A percentile compares a stretch with the other conserved stretches of the same genome.
Conservation (phyloP, 1,139 yeast genomes). For the Debaryomyces sp. region DNA sequence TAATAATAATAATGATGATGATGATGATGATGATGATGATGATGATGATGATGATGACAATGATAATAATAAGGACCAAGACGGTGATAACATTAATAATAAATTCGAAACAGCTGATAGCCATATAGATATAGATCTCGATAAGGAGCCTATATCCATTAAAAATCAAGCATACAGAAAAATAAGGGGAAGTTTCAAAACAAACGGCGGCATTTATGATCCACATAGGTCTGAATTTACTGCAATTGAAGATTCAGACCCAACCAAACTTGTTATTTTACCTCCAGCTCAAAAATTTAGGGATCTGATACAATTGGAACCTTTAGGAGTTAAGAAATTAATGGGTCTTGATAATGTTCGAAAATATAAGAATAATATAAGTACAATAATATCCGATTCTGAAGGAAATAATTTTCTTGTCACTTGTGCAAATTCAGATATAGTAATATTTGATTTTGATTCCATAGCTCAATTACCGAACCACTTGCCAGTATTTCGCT, state of each 20-base stretch:
- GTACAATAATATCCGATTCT: conserved; percentile 18
- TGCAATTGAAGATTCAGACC: conserved; percentile 20
- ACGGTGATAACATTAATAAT: not conserved
- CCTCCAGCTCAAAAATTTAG: conserved; percentile 37
- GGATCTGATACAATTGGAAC: conserved; percentile 28
- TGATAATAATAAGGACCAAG: no score
- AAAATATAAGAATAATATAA: conserved; percentile 41
- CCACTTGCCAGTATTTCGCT: conserved; percentile 25
- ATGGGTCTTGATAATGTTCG: conserved; percentile 22
- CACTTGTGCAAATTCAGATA: conserved; percentile 31
- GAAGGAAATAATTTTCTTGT: conserved; percentile 25
- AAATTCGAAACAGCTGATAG: not conserved
- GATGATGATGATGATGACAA: not conserved
- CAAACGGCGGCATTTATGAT: conserved; percentile 19
- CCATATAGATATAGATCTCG: not conserved
- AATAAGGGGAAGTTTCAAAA: not conserved
- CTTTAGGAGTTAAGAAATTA: conserved; percentile 25
- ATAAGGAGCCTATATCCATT: not conserved
- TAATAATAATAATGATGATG: not conserved
- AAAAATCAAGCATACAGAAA: not conserved
- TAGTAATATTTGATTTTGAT: conserved; percentile 33
- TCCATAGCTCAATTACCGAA: conserved; percentile 26
- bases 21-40: not conserved
- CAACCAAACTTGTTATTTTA: conserved; percentile 24
- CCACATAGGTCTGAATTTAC: conserved; percentile 19